Evolutionary conservation across 371 early-diverging fungal genomes (phyloP).

Genomic region (Rozella allomycis): DNA sequence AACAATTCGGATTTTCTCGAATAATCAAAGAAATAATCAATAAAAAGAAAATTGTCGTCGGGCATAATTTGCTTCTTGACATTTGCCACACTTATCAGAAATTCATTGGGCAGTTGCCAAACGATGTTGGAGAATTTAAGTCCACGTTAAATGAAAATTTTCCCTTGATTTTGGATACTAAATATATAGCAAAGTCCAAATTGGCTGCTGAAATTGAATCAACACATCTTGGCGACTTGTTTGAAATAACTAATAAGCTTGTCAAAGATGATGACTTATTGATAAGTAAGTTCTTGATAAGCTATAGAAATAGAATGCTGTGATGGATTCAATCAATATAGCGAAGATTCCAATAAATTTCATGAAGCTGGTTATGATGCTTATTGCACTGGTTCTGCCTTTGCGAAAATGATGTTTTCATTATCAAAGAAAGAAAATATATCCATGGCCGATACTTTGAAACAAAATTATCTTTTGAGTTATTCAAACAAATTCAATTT

Average conservation of each 20-base stretch:
- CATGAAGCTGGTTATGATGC: constrained; percentile 87
- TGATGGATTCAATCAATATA: constrained; percentile 7
- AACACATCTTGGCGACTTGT: neutral
- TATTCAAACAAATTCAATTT: no score
- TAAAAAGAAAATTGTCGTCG: constrained; percentile 44
- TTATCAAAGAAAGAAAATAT: no score
- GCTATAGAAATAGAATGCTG: constrained; percentile 3
- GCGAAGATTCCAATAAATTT: constrained; percentile 5
- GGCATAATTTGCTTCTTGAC: constrained; percentile 66
- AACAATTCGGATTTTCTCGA: constrained; percentile 44
- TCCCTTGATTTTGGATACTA: constrained; percentile 57
- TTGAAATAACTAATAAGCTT: constrained; percentile 5
- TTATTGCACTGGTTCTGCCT: constrained; percentile 42
- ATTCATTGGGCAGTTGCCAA: constrained; percentile 46
- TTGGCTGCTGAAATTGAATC: constrained; percentile 17
- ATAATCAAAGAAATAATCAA: constrained; percentile 50
- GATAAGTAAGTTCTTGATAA: constrained; percentile 9
- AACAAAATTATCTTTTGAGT: no score
- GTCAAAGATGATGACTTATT: constrained; percentile 26
- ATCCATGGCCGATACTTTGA: no score
- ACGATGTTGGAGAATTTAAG: constrained; percentile 36
- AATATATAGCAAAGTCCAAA: constrained; percentile 38
- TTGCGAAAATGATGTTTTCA: neutral
- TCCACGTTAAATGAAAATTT: constrained; percentile 18
- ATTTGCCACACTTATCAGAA: constrained; percentile 44